Evolutionary conservation across 768 basidiomycete genomes (phyloP), one percentile per base, ranked within the genome.

Genomic region (Chlorophyllum brunneum): DNA sequence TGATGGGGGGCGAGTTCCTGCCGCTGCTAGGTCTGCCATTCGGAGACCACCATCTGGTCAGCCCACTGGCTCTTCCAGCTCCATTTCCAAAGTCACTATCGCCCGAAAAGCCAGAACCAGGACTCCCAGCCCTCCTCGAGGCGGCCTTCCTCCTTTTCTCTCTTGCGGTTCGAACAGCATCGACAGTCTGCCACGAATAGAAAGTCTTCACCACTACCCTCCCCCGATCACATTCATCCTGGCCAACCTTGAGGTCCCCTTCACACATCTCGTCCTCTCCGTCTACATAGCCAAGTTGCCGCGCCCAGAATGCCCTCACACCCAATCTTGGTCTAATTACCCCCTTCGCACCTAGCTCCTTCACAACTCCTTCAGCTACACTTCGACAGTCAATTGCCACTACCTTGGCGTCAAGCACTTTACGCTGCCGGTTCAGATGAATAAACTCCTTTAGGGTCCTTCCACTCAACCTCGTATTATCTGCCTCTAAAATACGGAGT

Each of bases 181-280:
- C 91, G 31, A 93, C 89, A 8, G 80, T 86, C 73, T 92, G 87
- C 87, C 88, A 91, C 43, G 85, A 82, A 66, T 88, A 86, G 65
- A 92, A 94, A 22, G 86, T 83, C 78, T 92, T 92, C 58, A 93
- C 63, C 45, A 89, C 85, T 22, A 92, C 83, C 22, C 84, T 72
- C 61, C 61, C 67, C 60, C 78, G 75, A 56, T 92, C 90, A 61
- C 89, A 90, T 65, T 94, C 92, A 65, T 91, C 86, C 68, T 89
- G 84, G 39, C 85, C 86, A 7, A 81, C 67, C 65, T 79, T 82
- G 52, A 87, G 67, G 31, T 80, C 79, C 56, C 87, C 85, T 5
- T 72, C 70, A 10, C 51, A 53, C 58, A 77, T 75, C 23, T 74
- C 77, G 62, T 92, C 89, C 58, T 81, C 68, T 51, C 70, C 80